Base-by-base conservation (phyloP, 371 early-diverging fungal genomes). In the Apophysomyces sp. region DNA sequence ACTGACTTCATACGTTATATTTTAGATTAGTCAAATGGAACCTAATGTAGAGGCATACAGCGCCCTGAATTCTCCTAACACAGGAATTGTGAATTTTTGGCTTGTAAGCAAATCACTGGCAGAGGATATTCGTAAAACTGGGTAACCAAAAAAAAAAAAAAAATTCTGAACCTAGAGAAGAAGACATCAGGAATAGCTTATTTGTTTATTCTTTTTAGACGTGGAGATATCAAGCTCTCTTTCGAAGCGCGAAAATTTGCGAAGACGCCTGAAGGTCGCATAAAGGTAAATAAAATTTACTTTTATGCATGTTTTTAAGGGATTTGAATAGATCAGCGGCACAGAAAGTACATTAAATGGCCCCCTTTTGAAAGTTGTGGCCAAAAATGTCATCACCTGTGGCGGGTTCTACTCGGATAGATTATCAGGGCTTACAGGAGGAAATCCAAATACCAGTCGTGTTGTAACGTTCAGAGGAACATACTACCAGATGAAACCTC, bases 371-470 rank as follows among this genome's bases (percentile, higher is more conserved):
- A 61, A 75, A 31, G 76, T 80, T 0, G 57, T 61, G 4, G 77
- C 77, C 12, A 61, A 65, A 24, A 75, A 75, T 55, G 73, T 80
- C 0, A 80, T 80, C 51, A 80, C 80, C 5, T 80, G 80, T 59
- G 80, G 72, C 51, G 80, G 80, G 15, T 77, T 80, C 32, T 77
- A 77, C 57, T 66, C 80, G 5, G 80, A 80, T 57, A 58, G 77
- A 51, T 65, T 80, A 27, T 71, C 80, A 5, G 70, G 67, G 16
- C 58, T 72, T 52, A 67, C 77, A 12, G 80, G 80, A 13, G 80
- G 80, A 30, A 68, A 77, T 36, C 27, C 68, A n/a, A 56, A 60
- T 9, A 60, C 64, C 16, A 63, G 72, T 40, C 69, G 67, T 24
- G 64, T 80, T 0, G 73, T 75, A 31, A 77, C 80, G 4, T 80